Evolutionary conservation across 768 basidiomycete genomes (phyloP).

Genomic region (Amanita exitialis): DNA sequence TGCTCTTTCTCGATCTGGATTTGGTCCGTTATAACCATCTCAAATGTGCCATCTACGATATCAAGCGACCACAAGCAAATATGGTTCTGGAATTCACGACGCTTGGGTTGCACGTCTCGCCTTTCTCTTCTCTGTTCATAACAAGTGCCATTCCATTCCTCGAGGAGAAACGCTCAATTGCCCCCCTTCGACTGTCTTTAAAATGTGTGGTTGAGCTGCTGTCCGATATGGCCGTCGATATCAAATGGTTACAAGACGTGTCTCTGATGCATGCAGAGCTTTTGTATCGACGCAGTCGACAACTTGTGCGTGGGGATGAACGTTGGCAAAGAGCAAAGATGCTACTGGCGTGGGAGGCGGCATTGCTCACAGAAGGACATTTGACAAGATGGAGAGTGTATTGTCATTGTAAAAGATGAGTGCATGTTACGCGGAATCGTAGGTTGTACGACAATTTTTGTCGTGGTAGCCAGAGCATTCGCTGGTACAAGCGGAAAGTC

Average conservation of each 20-base stretch:
- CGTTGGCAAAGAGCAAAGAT: neutral
- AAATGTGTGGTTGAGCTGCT: neutral
- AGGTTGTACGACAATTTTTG: too few species aligned
- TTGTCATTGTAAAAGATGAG: too few species aligned
- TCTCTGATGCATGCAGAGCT: neutral
- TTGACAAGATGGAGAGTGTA: neutral
- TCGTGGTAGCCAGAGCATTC: too few species aligned
- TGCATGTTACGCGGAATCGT: too few species aligned
- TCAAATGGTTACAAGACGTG: conserved; percentile 1
- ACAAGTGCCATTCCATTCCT: neutral
- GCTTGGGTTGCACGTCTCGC: neutral
- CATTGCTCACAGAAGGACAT: neutral
- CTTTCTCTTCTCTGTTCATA: neutral
- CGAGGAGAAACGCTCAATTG: neutral
- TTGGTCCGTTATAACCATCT: neutral
- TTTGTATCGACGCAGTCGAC: neutral
- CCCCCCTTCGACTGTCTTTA: neutral
- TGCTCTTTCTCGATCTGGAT: neutral
- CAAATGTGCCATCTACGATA: neutral
- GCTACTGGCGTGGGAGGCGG: neutral
- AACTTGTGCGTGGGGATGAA: neutral
- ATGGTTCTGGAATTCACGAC: conserved; percentile 5
- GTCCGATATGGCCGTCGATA: neutral
- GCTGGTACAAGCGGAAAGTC: too few species aligned
- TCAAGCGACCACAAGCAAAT: neutral